phyloP scores from a whole-genome alignment of 2,329 filamentous ascomycete species.

The Fusarium sp. region DNA sequence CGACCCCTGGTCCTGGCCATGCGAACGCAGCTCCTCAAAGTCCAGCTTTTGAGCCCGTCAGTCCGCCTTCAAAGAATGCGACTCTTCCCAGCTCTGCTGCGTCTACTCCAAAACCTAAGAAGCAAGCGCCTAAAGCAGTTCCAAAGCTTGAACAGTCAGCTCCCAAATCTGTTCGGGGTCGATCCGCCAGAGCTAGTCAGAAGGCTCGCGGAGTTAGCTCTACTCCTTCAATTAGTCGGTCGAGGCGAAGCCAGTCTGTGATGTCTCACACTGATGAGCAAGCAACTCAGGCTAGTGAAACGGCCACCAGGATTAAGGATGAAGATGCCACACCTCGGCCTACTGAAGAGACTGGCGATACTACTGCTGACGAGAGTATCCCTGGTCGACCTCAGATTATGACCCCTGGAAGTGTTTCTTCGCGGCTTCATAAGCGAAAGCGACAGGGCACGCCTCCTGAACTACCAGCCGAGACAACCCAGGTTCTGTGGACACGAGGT shows the following conservation, averaged over 20 bases:
- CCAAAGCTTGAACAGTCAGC: constrained; percentile 40
- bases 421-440: constrained; percentile 65
- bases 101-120: constrained; percentile 50
- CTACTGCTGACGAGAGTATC: constrained; percentile 65
- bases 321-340: constrained; percentile 67
- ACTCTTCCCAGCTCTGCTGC: constrained; percentile 49
- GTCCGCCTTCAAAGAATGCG: constrained; percentile 59
- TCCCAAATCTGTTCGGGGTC: constrained; percentile 46
- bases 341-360: constrained; percentile 66
- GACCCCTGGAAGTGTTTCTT: constrained; percentile 53
- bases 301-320: constrained; percentile 64
- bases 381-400: constrained; percentile 53
- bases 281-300: constrained; percentile 55
- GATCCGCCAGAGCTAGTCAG: constrained; percentile 52
- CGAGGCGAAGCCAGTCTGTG: constrained; percentile 59
- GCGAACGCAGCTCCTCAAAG: constrained; percentile 56
- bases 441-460: constrained; percentile 62
- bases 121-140: constrained; percentile 49
- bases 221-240: constrained; percentile 51
- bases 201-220: constrained; percentile 50
- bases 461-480: constrained; percentile 66
- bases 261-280: constrained; percentile 61
- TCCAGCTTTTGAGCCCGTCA: constrained; percentile 69
- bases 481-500: constrained; percentile 80
- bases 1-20: constrained; percentile 62